Evolutionary conservation across 1,139 yeast species (phyloP), one percentile per base, ranked within the genome.

Genomic region (Candida freyschussii): DNA sequence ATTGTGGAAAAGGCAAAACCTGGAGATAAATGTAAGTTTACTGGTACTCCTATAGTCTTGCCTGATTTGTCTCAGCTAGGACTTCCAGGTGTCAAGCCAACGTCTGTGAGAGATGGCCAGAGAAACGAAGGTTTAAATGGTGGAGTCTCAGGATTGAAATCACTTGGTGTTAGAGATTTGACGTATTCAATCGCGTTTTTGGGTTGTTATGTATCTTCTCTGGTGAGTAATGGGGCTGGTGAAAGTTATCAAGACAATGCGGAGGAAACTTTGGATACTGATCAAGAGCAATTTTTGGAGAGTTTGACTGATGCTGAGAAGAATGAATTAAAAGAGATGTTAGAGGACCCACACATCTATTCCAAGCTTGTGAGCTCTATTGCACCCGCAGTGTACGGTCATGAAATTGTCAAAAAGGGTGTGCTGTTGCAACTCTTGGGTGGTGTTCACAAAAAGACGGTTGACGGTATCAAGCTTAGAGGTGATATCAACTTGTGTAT

Each of bases 301-400:
- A 76, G 91, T 17, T 67, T 91, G 44, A 81, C 89, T 15, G 82
- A 81, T 34, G 77, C 83, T 17, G 98, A 93, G 56, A 81, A 89
- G 33, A 71, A 76, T 32, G 95, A 89, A 51, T 69, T 91, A 52
- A 83, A 84, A 52, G 80, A 73, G 24, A 93, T 91, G 98, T 95
- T 91, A 22, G 83, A 83, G 47, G 91, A 89, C 49, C 85, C 81
- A 33, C 86, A 85, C 50, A 75, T 91, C 25, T 91, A 89, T 59
- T 75, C 84, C 35, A 85, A 85, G 50, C 65, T 93, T 32, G 96
- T 91, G 5, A 75, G 78, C 41, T 89, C 97, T 0, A 74, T 93
- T 44, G 96, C 97, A 0, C 99, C 99, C 1, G 91, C 97, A 0
- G 96, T 93, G 0, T 93, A 81, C 64, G 98, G 98, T 8, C 98